Evolutionary conservation across 257 asterid species (phyloP), one percentile per base, ranked within the genome.

Genomic region (Nicotiana sylvestris): DNA sequence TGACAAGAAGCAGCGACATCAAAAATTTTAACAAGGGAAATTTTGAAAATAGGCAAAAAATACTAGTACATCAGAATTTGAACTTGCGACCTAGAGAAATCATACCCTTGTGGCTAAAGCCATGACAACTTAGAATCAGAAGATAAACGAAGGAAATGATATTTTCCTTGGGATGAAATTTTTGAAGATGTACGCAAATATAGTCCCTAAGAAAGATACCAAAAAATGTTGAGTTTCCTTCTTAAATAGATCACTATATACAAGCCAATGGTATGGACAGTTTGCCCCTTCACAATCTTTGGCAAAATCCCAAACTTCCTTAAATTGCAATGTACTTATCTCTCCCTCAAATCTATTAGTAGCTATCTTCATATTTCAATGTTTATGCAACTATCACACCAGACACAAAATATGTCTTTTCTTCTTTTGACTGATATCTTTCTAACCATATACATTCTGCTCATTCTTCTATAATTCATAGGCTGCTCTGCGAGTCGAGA

Each of bases 401-500:
- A 46, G 37, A 46, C 39, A 35, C 61, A 72, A 72, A 72, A 25
- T 72, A 17, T n/a, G 2, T n/a, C 17, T 21, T 21, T 21, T 21
- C 21, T 29, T 29, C 1, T 29, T 29, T 29, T 29, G 30, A 29
- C 2, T 29, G 30, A 29, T 33, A 33, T 33, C 0, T 33, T 33
- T 33, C 37, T 2, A 0, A 33, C 37, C 4, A 33, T 33, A 64
- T 49, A 25, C 53, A 37, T 76, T 56, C 69, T 82, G 62, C 62
- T 81, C 66, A 76, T 55, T 87, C 84, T 72, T 85, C 61, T 58
- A 68, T 68, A 5, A 83, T 66, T 35, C 17, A 74, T 21, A 56
- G 65, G 64, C 82, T 62, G 53, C 30, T 72, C 9, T 68, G 39
- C 18, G 82, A 62, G 18, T 72, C 25, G 25, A 65, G 80, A 57